Conservation (phyloP, 2,329 filamentous ascomycete genomes). For the Pseudocercospora pini-densiflorae region DNA sequence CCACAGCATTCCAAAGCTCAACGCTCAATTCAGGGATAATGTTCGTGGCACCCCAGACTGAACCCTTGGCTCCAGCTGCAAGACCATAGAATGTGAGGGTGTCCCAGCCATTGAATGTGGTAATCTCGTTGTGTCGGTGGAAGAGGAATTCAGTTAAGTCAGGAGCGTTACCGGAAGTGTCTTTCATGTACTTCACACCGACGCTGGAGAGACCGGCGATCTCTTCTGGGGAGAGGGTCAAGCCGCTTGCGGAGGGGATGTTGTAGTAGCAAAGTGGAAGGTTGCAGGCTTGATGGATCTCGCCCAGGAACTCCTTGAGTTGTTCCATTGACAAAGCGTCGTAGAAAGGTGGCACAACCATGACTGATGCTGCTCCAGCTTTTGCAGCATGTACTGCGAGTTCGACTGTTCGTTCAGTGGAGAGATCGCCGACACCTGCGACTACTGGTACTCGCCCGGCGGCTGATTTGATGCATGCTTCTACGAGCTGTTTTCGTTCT, state of each 20-base stretch:
- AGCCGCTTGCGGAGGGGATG: conserved; percentile 54
- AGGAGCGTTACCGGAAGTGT: conserved; percentile 58
- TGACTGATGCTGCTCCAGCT: conserved; percentile 49
- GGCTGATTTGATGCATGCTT: conserved; percentile 45
- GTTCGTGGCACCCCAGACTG: conserved; percentile 58
- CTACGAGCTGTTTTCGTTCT: conserved; percentile 53
- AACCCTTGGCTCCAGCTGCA: conserved; percentile 55
- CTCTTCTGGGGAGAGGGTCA: conserved; percentile 48
- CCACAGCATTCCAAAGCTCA: conserved; percentile 54
- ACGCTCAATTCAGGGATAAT: conserved; percentile 56
- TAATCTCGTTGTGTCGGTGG: conserved; percentile 47
- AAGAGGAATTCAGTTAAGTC: conserved; percentile 57
- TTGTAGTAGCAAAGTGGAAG: conserved; percentile 58
- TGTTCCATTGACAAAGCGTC: conserved; percentile 49
- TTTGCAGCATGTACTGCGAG: conserved; percentile 47
- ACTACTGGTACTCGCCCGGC: conserved; percentile 49
- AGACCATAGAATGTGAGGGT: conserved; percentile 59
- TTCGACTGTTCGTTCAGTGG: conserved; percentile 48
- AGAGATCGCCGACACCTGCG: conserved; percentile 51
- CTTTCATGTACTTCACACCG: conserved; percentile 57
- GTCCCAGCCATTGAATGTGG: conserved; percentile 59
- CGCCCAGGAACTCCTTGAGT: conserved; percentile 47
- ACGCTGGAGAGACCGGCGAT: conserved; percentile 51
- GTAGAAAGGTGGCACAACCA: conserved; percentile 58
- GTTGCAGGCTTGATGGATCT: conserved; percentile 46